Conservation (phyloP, 768 basidiomycete genomes). For the Lactarius trivialis region DNA sequence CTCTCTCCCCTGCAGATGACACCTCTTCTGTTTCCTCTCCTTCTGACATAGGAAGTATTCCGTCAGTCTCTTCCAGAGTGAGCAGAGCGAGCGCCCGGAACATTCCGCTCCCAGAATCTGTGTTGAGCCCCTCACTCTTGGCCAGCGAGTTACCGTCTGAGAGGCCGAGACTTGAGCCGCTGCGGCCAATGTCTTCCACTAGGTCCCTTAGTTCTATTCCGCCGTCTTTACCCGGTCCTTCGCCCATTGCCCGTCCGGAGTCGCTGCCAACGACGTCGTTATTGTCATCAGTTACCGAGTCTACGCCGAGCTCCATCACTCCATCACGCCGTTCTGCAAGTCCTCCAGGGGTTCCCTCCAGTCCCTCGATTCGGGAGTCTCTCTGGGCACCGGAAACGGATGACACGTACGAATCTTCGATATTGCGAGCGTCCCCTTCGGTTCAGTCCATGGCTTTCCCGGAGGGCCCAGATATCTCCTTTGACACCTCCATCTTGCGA, state of each 20-base stretch:
- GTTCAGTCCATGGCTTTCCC: constrained; percentile 43
- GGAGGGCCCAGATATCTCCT: constrained; percentile 57
- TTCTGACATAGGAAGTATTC: constrained; percentile 2
- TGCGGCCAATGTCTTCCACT: constrained; percentile 1
- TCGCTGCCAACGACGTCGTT: constrained; percentile 26
- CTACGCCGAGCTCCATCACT: constrained; percentile 19
- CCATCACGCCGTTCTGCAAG: constrained; percentile 13
- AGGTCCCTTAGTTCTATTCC: constrained; percentile 3
- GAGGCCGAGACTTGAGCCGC: not conserved
- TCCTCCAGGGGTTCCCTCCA: constrained; percentile 26
- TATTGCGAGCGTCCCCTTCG: constrained; percentile 67
- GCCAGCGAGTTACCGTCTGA: not conserved
- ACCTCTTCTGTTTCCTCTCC: not conserved
- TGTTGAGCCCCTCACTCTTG: constrained; percentile 14
- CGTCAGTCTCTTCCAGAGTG: not conserved
- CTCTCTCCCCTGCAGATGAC: not conserved
- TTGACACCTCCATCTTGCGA: constrained; percentile 68
- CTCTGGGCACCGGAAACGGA: constrained; percentile 62
- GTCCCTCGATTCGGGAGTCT: constrained; percentile 37
- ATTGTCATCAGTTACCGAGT: constrained; percentile 17
- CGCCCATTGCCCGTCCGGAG: constrained; percentile 24
- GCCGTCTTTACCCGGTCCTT: constrained; percentile 24
- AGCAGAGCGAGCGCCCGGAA: not conserved
- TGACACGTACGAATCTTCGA: constrained; percentile 67
- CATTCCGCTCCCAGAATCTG: not conserved